Percentiles rank a stretch among this genome's conserved stretches.
These are phyloP conservation scores for Neopestalotiopsis sp. DNA, from an alignment of 2,329 filamentous ascomycete genomes.

Conservation along the genomic window DNA sequence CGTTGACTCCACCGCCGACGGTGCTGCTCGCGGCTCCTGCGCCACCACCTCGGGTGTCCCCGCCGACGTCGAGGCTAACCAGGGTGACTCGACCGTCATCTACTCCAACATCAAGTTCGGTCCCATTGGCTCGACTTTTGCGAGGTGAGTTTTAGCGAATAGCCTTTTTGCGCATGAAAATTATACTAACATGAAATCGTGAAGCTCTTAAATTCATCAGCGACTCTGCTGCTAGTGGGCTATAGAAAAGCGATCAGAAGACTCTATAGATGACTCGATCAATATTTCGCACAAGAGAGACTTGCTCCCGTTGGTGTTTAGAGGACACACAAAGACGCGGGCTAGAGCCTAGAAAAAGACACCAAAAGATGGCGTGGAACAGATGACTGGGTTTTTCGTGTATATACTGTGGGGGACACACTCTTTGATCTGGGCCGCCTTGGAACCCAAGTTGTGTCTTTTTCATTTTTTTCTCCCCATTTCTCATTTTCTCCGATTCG, in stretches of 20 bases:
- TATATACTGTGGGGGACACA: not conserved
- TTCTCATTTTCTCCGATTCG: not conserved
- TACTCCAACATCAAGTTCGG: constrained; percentile 58
- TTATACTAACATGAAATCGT: not conserved
- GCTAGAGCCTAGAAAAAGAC: not conserved
- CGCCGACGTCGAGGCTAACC: constrained; percentile 44
- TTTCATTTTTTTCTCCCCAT: not conserved
- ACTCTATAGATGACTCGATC: not conserved
- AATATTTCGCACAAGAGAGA: too few species aligned
- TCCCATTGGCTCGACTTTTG: constrained; percentile 51
- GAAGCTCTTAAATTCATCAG: too few species aligned
- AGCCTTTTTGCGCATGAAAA: not conserved
- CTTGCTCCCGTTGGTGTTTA: too few species aligned
- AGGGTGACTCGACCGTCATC: constrained; percentile 45
- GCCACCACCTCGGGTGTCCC: constrained; percentile 50
- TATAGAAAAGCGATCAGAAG: not conserved
- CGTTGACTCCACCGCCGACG: constrained; percentile 42
- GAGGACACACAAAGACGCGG: not conserved
- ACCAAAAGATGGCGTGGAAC: not conserved
- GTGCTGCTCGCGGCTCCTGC: constrained; percentile 55
- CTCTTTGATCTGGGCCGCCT: not conserved
- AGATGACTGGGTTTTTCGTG: not conserved
- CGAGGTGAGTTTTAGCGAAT: not conserved
- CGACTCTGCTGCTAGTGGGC: not conserved
- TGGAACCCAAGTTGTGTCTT: not conserved